These are phyloP conservation scores for Russula emetica DNA, from an alignment of 768 basidiomycete species.

Conservation along the genomic window DNA sequence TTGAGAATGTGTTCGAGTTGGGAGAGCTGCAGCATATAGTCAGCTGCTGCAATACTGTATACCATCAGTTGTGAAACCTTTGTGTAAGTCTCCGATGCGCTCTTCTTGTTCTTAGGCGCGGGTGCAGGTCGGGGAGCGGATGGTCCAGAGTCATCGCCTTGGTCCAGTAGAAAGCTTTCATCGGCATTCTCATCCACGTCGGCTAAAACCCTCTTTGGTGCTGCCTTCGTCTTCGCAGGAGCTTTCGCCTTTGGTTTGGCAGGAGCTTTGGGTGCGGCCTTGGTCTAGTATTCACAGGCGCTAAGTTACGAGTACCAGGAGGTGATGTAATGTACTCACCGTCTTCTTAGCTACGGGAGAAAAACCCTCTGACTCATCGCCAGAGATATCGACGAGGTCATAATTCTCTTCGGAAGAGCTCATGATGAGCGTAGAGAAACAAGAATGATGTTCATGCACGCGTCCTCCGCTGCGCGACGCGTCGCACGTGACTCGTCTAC, in stretches of 20 bases:
- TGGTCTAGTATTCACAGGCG: conserved; percentile 37
- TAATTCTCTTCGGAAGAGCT: conserved; percentile 75
- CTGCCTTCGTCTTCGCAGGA: conserved; percentile 47
- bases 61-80: conserved; percentile 49
- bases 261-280: conserved; percentile 42
- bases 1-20: conserved; percentile 93
- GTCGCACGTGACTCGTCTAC: conserved; percentile 20
- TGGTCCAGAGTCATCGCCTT: conserved; percentile 37
- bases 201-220: conserved; percentile 60
- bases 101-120: conserved; percentile 66
- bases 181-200: conserved; percentile 61
- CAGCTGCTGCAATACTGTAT: not conserved
- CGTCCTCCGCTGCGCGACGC: conserved; percentile 11
- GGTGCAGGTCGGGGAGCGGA: conserved; percentile 29
- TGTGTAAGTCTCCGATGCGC: conserved; percentile 84
- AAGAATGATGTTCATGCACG: not conserved
- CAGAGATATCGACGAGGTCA: conserved; percentile 54
- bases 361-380: conserved; percentile 65
- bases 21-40: conserved; percentile 56
- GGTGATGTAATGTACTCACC: conserved; percentile 29
- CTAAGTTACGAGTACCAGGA: conserved; percentile 10
- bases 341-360: conserved; percentile 55
- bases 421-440: conserved; percentile 40
- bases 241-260: conserved; percentile 47
- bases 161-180: conserved; percentile 42